Conservation (phyloP, 2,329 filamentous ascomycete species). For the Neonectria hederae region DNA sequence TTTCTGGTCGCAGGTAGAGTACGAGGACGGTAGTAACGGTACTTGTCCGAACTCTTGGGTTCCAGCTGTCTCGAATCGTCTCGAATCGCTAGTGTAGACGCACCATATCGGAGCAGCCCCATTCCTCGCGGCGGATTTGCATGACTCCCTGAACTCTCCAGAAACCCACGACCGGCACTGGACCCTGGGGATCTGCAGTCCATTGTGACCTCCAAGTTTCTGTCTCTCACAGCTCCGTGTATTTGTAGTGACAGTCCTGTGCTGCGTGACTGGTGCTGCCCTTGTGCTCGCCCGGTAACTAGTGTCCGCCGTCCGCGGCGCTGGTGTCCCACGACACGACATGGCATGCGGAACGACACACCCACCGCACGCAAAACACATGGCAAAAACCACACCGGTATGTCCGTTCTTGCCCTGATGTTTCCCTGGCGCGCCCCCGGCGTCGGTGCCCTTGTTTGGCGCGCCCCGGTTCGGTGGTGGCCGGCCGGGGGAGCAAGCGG, state of each 20-base stretch:
- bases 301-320: constrained; percentile 17
- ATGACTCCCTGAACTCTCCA: not conserved
- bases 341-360: constrained; percentile 7
- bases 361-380: constrained; percentile 1
- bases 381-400: constrained; percentile 11
- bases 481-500: not conserved
- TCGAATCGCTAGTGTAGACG: not conserved
- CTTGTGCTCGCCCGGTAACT: constrained; percentile 8
- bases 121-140: not conserved
- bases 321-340: constrained; percentile 6
- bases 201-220: not conserved
- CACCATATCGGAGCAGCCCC: not conserved
- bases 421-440: not conserved
- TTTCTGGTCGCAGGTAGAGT: not conserved
- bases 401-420: constrained; percentile 9
- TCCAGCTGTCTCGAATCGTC: not conserved
- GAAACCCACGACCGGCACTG: not conserved
- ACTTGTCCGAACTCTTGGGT: not conserved
- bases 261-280: not conserved
- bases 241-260: not conserved
- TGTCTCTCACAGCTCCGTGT: not conserved
- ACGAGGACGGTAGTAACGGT: not conserved
- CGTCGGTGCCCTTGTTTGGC: not conserved
- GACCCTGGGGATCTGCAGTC: not conserved
- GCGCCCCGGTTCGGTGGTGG: constrained; percentile 1